Evolutionary conservation across 495 filamentous ascomycete species (phyloP).

Genomic region (Bacidia gigantensis): DNA sequence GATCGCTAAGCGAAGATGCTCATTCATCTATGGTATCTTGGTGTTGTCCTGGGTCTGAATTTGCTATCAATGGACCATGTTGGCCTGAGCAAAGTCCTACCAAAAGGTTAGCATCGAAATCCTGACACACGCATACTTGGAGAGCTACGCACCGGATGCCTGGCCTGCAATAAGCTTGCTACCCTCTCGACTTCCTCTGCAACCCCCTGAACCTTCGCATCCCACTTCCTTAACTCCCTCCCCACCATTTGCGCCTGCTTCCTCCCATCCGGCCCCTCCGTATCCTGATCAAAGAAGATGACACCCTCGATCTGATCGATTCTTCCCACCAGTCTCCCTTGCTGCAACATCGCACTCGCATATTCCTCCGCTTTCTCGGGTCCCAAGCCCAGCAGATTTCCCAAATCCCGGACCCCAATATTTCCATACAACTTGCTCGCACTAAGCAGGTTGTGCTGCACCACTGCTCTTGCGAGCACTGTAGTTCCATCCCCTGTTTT

Average conservation of each 20-base stretch:
- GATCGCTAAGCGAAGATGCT: not conserved
- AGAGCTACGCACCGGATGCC: slow-evolving; percentile 40
- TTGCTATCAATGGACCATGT: slow-evolving; percentile 1
- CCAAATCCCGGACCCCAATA: slow-evolving; percentile 68
- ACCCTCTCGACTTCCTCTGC: slow-evolving; percentile 83
- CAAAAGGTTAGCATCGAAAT: not conserved
- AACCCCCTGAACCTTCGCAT: slow-evolving; percentile 69
- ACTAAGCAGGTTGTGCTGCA: slow-evolving; percentile 88
- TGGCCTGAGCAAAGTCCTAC: not conserved
- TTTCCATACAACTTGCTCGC: slow-evolving; percentile 80
- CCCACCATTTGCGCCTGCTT: slow-evolving; percentile 33
- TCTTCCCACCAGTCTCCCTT: slow-evolving; percentile 67
- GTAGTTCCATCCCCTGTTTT: slow-evolving; percentile 78
- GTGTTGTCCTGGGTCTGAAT: not conserved
- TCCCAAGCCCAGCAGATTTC: slow-evolving; percentile 59
- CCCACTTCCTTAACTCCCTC: slow-evolving; percentile 70
- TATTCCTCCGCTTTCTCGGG: slow-evolving; percentile 79
- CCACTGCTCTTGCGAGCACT: slow-evolving; percentile 84
- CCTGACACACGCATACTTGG: not conserved
- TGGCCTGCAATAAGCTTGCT: slow-evolving; percentile 55
- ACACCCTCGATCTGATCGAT: slow-evolving; percentile 91
- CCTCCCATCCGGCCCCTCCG: slow-evolving; percentile 39
- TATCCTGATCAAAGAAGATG: slow-evolving; percentile 70
- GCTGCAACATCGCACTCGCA: slow-evolving; percentile 90
- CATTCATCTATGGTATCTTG: not conserved